Percentiles rank a stretch among this genome's conserved stretches.
Evolutionary conservation across 768 basidiomycete species (phyloP).

Genomic region (Rhizopogon sp.): DNA sequence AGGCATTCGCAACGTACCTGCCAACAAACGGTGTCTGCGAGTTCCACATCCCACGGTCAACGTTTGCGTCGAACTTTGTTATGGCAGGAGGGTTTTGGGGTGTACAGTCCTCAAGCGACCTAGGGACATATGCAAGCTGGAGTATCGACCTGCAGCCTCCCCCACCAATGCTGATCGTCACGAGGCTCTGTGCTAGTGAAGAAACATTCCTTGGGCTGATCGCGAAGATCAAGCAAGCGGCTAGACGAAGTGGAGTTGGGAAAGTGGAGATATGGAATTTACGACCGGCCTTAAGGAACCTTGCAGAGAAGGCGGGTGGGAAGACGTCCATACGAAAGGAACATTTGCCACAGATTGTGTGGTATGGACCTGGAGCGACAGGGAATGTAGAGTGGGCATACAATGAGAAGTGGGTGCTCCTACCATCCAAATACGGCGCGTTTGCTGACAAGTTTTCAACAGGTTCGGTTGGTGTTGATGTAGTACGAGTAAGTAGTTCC

Average conservation of each 20-base stretch:
- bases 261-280: conserved; percentile 45
- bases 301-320: too few species aligned
- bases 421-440: too few species aligned
- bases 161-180: conserved; percentile 36
- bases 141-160: conserved; percentile 31
- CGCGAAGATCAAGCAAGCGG: conserved; percentile 28
- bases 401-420: too few species aligned
- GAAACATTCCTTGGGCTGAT: conserved; percentile 32
- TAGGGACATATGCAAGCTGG: conserved; percentile 37
- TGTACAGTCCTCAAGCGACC: conserved; percentile 10
- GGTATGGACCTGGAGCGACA: too few species aligned
- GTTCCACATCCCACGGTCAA: conserved; percentile 33
- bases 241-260: conserved; percentile 29
- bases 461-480: background rate
- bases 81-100: conserved; percentile 17
- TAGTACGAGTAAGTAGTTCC: too few species aligned
- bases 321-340: too few species aligned
- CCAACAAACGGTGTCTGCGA: conserved; percentile 42
- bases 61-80: conserved; percentile 10
- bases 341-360: too few species aligned
- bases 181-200: conserved; percentile 30
- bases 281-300: too few species aligned
- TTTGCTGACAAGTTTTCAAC: too few species aligned
- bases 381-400: too few species aligned
- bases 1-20: conserved; percentile 32